These are phyloP conservation scores for Leccinum longicurvipes DNA, from an alignment of 768 basidiomycete genomes.

Conservation along the genomic window DNA sequence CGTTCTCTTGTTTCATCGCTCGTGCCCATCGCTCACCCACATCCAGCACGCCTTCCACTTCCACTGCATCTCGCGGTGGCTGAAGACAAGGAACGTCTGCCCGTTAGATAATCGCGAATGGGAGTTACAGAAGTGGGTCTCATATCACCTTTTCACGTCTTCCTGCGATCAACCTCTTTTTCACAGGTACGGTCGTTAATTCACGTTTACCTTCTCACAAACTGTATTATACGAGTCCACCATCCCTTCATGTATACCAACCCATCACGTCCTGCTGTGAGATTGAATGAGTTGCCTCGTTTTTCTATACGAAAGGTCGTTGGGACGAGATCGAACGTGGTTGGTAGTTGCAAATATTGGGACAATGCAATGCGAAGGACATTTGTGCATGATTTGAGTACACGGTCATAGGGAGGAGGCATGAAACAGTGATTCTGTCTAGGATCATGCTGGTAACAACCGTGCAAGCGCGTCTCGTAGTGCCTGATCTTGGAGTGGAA, in stretches of 20 bases:
- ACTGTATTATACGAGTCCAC: slow-evolving; percentile 21
- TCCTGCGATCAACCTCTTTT: neutral
- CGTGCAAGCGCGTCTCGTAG: slow-evolving; percentile 17
- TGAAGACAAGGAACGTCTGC: slow-evolving; percentile 96
- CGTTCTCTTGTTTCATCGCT: neutral
- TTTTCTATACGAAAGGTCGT: neutral
- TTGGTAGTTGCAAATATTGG: no score
- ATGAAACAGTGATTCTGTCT: neutral
- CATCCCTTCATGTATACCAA: slow-evolving; percentile 13
- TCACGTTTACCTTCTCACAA: neutral
- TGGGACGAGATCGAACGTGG: neutral
- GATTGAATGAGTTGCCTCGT: neutral
- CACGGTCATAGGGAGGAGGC: no score
- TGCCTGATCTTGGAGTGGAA: slow-evolving; percentile 12
- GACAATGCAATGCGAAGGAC: no score
- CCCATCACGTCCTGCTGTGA: no score
- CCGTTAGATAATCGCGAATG: slow-evolving; percentile 95
- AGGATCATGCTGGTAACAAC: slow-evolving; percentile 11
- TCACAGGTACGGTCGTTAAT: slow-evolving; percentile 42
- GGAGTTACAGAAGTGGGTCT: slow-evolving; percentile 92
- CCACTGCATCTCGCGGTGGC: slow-evolving; percentile 98
- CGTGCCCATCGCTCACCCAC: neutral
- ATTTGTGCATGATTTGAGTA: no score
- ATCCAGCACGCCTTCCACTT: slow-evolving; percentile 97
- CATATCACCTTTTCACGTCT: neutral